Percentiles rank a stretch among this genome's conserved stretches.
phyloP scores from a whole-genome alignment of 306 rosid species.

The Begonia peltatifolia region DNA sequence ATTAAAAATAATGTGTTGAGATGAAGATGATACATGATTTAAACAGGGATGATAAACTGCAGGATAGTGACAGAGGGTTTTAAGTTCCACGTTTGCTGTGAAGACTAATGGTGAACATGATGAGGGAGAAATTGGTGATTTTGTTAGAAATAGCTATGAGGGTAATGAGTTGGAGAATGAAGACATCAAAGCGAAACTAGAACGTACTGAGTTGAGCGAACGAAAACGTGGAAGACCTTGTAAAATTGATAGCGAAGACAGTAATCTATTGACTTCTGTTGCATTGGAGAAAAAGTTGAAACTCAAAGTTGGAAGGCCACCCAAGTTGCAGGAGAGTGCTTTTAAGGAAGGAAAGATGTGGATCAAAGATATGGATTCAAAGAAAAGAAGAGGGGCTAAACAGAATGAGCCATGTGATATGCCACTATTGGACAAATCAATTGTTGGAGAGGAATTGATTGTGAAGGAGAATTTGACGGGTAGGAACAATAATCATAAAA shows the following conservation, averaged over 20 bases:
- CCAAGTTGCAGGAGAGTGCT: slow-evolving; percentile 12
- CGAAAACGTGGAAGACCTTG: slow-evolving; percentile 13
- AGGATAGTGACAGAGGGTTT: slow-evolving; percentile 34
- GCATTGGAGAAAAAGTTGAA: slow-evolving; percentile 9
- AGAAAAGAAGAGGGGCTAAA: slow-evolving; percentile 13
- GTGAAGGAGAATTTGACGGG: slow-evolving; percentile 8
- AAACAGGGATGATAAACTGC: slow-evolving; percentile 11
- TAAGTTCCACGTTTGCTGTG: slow-evolving; percentile 35
- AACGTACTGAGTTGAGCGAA: too few species aligned
- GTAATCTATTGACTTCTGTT: slow-evolving; percentile 2
- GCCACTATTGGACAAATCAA: slow-evolving; percentile 10
- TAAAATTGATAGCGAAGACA: slow-evolving; percentile 6
- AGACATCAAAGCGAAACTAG: slow-evolving; percentile 10
- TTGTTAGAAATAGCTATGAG: slow-evolving; percentile 10
- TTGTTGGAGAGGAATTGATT: slow-evolving; percentile 1
- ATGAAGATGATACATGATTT: slow-evolving; percentile 9
- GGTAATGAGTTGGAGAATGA: slow-evolving; percentile 16
- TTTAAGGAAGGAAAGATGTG: slow-evolving; percentile 16
- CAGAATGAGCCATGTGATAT: slow-evolving; percentile 12
- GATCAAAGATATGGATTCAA: slow-evolving; percentile 11
- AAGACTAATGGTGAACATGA: slow-evolving; percentile 14
- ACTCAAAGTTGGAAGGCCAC: slow-evolving; percentile 37
- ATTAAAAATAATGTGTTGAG: slow-evolving; percentile 10
- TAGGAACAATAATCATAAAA: slow-evolving; percentile 14
- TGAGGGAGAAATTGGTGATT: slow-evolving; percentile 17